Evolutionary conservation across 2,329 filamentous ascomycete genomes (phyloP).

Genomic region (Apiospora rasikravindrae): DNA sequence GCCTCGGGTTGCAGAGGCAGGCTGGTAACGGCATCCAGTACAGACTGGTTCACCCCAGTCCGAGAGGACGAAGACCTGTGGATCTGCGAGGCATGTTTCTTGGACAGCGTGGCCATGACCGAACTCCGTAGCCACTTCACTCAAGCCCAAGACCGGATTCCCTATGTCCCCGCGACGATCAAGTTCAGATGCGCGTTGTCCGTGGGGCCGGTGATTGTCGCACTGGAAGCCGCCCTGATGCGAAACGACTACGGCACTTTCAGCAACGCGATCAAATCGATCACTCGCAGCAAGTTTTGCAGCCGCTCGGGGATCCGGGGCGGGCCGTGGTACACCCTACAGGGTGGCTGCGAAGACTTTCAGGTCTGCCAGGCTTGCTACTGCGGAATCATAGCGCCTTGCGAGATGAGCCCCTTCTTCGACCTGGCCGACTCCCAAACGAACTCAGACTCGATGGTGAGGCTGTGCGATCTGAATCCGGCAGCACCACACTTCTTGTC

Average conservation of each 20-base stretch:
- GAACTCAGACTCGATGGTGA: neutral
- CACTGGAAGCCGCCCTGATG: neutral
- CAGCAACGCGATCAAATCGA: neutral
- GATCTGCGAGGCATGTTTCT: constrained; percentile 21
- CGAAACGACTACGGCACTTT: constrained; percentile 17
- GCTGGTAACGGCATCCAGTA: neutral
- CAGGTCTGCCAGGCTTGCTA: constrained; percentile 20
- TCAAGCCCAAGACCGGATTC: neutral
- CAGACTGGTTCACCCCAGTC: neutral
- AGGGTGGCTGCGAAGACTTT: neutral
- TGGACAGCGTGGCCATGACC: constrained; percentile 16
- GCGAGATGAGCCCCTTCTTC: constrained; percentile 17
- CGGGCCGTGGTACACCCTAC: constrained; percentile 18
- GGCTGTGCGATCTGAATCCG: constrained; percentile 9
- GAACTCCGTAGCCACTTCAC: neutral
- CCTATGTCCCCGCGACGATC: neutral
- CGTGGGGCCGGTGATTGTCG: neutral
- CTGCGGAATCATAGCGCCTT: constrained; percentile 13
- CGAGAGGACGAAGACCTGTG: neutral
- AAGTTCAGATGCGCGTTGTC: neutral
- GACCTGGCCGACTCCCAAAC: neutral
- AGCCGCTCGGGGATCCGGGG: neutral
- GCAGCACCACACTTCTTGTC: constrained; percentile 7
- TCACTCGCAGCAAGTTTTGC: constrained; percentile 8
- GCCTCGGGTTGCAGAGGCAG: neutral